phyloP scores from a whole-genome alignment of 371 early-diverging fungal species.

The Dichotomocladium elegans region DNA sequence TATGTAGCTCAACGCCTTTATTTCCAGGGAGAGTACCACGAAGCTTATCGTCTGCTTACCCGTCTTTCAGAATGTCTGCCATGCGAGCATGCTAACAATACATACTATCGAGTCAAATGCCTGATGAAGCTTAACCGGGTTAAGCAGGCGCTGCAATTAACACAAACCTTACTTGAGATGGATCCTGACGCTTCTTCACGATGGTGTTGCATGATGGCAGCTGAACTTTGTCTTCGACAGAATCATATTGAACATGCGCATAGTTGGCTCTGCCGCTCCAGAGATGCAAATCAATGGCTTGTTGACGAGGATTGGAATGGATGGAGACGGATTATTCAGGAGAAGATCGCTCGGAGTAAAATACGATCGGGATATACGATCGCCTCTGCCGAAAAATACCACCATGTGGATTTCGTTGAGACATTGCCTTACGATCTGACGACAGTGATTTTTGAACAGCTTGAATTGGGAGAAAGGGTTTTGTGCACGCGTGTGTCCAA shows the following conservation, averaged over 20 bases:
- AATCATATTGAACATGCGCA: no score
- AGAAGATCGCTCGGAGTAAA: neutral
- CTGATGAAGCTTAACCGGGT: conserved; percentile 4
- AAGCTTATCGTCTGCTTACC: conserved; percentile 20
- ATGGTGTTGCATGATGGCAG: neutral
- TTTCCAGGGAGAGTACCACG: conserved; percentile 7
- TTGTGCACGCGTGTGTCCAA: conserved; percentile 19
- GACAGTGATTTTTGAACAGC: conserved; percentile 9
- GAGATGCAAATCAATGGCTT: no score
- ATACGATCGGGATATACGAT: neutral
- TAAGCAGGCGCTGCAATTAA: conserved; percentile 8
- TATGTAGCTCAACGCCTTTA: conserved; percentile 4
- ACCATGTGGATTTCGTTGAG: conserved; percentile 13
- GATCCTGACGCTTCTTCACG: neutral
- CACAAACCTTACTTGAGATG: neutral
- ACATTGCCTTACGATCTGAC: conserved; percentile 21
- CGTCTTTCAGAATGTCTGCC: conserved; percentile 2
- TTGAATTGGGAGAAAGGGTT: conserved; percentile 16
- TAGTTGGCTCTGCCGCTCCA: no score
- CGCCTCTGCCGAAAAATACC: no score
- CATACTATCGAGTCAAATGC: conserved; percentile 19
- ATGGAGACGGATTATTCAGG: neutral
- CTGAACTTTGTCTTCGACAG: no score
- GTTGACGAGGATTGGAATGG: no score
- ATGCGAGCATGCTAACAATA: conserved; percentile 2